Percentiles rank a stretch among this genome's conserved stretches.
phyloP scores from a whole-genome alignment of 805 yeast genomes.

The Kregervanrija delftensis region DNA sequence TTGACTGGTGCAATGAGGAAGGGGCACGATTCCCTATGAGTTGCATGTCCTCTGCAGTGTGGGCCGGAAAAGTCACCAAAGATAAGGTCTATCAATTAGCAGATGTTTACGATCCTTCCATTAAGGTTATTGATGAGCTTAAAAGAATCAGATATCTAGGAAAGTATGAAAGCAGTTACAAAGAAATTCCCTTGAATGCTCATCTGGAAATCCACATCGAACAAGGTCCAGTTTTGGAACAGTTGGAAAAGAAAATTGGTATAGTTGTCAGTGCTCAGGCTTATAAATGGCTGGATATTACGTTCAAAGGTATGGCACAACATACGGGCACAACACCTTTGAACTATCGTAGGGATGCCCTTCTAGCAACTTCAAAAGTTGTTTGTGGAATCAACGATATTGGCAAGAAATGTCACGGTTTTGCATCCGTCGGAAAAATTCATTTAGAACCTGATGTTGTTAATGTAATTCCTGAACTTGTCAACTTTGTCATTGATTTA shows the following conservation, averaged over 20 bases:
- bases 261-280: conserved; percentile 62
- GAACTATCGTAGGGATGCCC: conserved; percentile 49
- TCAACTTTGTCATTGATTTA: conserved; percentile 44
- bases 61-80: conserved; percentile 45
- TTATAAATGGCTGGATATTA: conserved; percentile 51
- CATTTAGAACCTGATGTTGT: conserved; percentile 50
- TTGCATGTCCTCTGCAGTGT: conserved; percentile 58
- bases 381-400: conserved; percentile 47
- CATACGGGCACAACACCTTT: conserved; percentile 73
- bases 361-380: conserved; percentile 50
- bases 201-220: conserved; percentile 72
- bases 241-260: conserved; percentile 48
- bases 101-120: conserved; percentile 45
- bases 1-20: conserved; percentile 71
- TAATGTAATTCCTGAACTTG: conserved; percentile 59
- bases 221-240: conserved; percentile 66
- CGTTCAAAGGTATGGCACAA: conserved; percentile 52
- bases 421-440: conserved; percentile 52
- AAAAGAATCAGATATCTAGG: conserved; percentile 58
- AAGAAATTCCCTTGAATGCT: conserved; percentile 49
- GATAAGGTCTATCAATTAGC: conserved; percentile 43
- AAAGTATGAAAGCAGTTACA: conserved; percentile 36
- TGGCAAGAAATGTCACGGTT: conserved; percentile 43
- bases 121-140: conserved; percentile 45
- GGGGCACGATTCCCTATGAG: conserved; percentile 68